These are phyloP conservation scores for Tuber calosporum DNA, from an alignment of 495 filamentous ascomycete genomes.

Conservation along the genomic window DNA sequence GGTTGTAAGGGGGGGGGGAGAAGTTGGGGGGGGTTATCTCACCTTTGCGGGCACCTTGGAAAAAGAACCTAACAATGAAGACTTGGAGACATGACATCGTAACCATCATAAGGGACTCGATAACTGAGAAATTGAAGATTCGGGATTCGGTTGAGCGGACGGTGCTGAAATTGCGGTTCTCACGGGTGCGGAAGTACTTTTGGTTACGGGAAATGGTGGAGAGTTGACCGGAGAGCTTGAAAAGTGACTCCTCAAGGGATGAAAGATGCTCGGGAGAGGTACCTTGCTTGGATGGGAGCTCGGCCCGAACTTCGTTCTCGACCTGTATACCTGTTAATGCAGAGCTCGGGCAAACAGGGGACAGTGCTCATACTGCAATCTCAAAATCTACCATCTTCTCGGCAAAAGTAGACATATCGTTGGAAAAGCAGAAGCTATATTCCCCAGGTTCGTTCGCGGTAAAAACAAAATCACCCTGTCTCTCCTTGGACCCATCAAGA, in stretches of 20 bases:
- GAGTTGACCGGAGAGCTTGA: constrained; percentile 86
- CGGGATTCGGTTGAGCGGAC: constrained; percentile 89
- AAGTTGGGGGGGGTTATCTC: constrained; percentile 28
- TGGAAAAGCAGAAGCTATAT: constrained; percentile 97
- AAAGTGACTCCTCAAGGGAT: constrained; percentile 86
- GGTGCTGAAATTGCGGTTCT: constrained; percentile 98
- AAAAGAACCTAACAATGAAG: constrained; percentile 97
- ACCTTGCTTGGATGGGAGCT: constrained; percentile 84
- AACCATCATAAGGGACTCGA: constrained; percentile 86
- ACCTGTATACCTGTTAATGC: constrained; percentile 54
- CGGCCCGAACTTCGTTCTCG: constrained; percentile 75
- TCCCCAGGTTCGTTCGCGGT: constrained; percentile 89
- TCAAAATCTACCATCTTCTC: constrained; percentile 99
- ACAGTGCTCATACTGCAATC: constrained; percentile 64
- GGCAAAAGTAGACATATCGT: constrained; percentile 93
- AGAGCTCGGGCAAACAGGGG: not conserved
- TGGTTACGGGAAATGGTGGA: constrained; percentile 97
- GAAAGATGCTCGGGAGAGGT: constrained; percentile 85
- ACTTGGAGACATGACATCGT: constrained; percentile 96
- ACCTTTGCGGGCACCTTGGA: constrained; percentile 58
- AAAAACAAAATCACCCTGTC: constrained; percentile 97
- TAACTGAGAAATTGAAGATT: constrained; percentile 95
- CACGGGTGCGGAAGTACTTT: constrained; percentile 97
- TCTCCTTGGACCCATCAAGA: constrained; percentile 80
- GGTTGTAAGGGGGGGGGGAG: constrained; percentile 9